Percentiles rank a stretch among this genome's conserved stretches.
These are phyloP conservation scores for Tubosaeta brunneosetosa DNA, from an alignment of 768 basidiomycete genomes.

Conservation along the genomic window DNA sequence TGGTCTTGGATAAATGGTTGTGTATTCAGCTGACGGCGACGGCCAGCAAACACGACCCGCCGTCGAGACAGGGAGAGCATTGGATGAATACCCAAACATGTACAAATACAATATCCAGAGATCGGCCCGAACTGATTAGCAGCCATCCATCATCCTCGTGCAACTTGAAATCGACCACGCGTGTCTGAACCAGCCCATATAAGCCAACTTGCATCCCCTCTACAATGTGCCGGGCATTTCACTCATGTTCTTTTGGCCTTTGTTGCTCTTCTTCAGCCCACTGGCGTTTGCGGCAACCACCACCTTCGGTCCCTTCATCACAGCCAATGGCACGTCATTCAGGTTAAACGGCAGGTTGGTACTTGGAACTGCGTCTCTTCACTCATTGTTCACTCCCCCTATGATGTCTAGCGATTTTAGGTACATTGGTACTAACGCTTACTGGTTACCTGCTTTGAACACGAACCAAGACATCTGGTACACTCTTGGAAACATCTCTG, in stretches of 20 bases:
- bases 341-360: constrained; percentile 50
- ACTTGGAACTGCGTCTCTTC: neutral
- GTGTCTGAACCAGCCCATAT: neutral
- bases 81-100: neutral
- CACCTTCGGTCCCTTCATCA: constrained; percentile 39
- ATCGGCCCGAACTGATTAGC: too few species aligned
- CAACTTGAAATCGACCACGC: neutral
- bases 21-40: constrained; percentile 11
- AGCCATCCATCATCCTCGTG: too few species aligned
- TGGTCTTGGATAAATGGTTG: constrained; percentile 29
- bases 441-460: constrained; percentile 61
- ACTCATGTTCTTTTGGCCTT: constrained; percentile 36
- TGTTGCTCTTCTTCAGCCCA: constrained; percentile 26
- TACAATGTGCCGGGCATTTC: constrained; percentile 11
- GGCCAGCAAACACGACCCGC: neutral
- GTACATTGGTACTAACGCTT: constrained; percentile 57
- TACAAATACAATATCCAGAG: neutral
- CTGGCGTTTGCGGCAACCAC: constrained; percentile 28
- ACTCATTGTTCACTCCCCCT: constrained; percentile 14
- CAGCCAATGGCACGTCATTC: constrained; percentile 43
- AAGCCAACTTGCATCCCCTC: neutral
- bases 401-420: constrained; percentile 33
- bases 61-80: constrained; percentile 1
- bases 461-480: constrained; percentile 50
- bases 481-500: constrained; percentile 55